Evolutionary conservation across 2,329 filamentous ascomycete species (phyloP), one percentile per base, ranked within the genome.

Genomic region (Sporothrix protearum): DNA sequence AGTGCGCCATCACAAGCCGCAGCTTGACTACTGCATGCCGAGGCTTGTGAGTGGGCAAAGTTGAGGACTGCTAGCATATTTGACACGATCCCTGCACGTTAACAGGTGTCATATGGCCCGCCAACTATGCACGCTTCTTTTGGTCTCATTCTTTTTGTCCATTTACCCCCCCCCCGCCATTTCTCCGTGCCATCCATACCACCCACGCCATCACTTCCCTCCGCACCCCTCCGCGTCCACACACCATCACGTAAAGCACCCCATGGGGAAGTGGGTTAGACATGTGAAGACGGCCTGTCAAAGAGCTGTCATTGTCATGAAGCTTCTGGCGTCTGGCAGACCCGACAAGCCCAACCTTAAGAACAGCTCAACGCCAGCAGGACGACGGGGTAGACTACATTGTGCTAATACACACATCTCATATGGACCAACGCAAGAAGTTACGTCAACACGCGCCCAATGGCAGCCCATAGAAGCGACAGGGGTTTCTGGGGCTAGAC

Each of bases 261-360:
- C 57, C 57, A 33, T 63, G 57, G 57, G 57, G 57, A 63, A 63
- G 57, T 63, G 57, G 33, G 42, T 25, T 39, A 42, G n/a, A 25
- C 57, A 63, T 63, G 57, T 63, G 57, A 63, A 42, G 57, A 25
- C 33, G 33, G 22, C 9, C 57, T 63, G n/a, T 25, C 57, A 63
- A 63, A 14, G 33, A 63, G 33, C 19, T 42, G 33, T 0, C 9
- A 42, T n/a, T n/a, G 25, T n/a, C 36, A 42, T n/a, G 57, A n/a
- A 25, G 33, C n/a, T 19, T 6, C 57, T 63, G 33, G 4, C 33
- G 42, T 28, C 57, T 57, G 14, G 28, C 53, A 57, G 28, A 53
- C 19, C 14, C 49, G 28, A 9, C n/a, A 22, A 22, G 12, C 8
- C 28, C 53, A 57, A n/a, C 14, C 33, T 39, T 61, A 25, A 61